Evolutionary conservation across 805 yeast genomes (phyloP).

Genomic region (Candida xyloterini): DNA sequence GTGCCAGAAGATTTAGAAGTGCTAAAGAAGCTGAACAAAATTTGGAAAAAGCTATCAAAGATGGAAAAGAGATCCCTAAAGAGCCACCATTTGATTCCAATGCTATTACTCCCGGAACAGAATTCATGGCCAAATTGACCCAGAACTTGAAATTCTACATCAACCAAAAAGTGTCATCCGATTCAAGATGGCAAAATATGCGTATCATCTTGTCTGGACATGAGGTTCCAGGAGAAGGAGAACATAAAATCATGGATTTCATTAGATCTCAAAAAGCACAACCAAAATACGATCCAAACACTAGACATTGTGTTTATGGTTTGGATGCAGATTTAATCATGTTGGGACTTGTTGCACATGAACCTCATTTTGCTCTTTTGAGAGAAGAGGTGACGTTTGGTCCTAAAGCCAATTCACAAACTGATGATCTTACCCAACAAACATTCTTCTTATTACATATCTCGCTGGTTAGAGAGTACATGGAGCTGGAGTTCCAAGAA

Average conservation of each 20-base stretch:
- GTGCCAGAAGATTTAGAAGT: constrained; percentile 92
- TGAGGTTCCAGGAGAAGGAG: constrained; percentile 98
- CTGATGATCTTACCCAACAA: constrained; percentile 65
- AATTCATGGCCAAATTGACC: constrained; percentile 88
- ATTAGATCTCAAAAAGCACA: constrained; percentile 78
- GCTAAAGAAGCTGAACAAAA: constrained; percentile 89
- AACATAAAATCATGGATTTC: constrained; percentile 93
- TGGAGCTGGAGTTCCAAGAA: constrained; percentile 79
- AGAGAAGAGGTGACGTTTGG: constrained; percentile 97
- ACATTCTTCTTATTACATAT: constrained; percentile 80
- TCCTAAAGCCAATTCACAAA: constrained; percentile 28
- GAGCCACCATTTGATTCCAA: constrained; percentile 89
- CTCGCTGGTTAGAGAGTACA: constrained; percentile 84
- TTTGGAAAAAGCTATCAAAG: constrained; percentile 64
- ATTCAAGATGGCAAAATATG: constrained; percentile 78
- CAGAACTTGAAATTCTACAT: constrained; percentile 80
- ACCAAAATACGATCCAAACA: constrained; percentile 68
- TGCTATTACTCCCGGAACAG: constrained; percentile 95
- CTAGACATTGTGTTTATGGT: constrained; percentile 93
- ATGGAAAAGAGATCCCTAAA: constrained; percentile 73
- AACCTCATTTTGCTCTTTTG: constrained; percentile 89
- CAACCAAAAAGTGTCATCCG: constrained; percentile 82
- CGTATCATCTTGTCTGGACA: constrained; percentile 84
- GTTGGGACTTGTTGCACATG: constrained; percentile 88
- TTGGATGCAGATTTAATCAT: constrained; percentile 94